Percentiles rank a stretch among this genome's conserved stretches.
Evolutionary conservation across 148 eudicot species (phyloP).

Genomic region (Silene conica): DNA sequence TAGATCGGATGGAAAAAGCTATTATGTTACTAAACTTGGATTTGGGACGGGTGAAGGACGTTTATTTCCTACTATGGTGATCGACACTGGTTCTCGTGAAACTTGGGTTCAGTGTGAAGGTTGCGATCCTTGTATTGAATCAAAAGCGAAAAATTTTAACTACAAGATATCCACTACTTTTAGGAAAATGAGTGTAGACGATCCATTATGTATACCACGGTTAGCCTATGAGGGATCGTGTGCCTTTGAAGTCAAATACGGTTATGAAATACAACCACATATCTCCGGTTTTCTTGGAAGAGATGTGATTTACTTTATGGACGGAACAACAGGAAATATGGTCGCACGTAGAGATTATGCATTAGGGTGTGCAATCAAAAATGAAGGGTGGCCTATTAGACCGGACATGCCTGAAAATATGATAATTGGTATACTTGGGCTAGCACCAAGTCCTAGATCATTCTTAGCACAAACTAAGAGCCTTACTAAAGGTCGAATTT

Average conservation of each 20-base stretch:
- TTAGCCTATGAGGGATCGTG: neutral
- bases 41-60: neutral
- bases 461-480: neutral
- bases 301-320: too few relatives aligned
- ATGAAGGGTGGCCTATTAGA: neutral
- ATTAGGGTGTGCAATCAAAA: slow-evolving; percentile 10
- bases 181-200: neutral
- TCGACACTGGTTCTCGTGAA: neutral
- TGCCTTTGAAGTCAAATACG: neutral
- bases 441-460: neutral
- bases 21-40: neutral
- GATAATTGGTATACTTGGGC: slow-evolving; percentile 8
- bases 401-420: neutral
- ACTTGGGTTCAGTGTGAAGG: slow-evolving; percentile 7
- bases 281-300: neutral
- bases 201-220: neutral
- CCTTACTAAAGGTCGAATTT: slow-evolving; percentile 1
- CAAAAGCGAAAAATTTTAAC: neutral
- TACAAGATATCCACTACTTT: neutral
- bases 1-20: neutral
- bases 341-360: neutral
- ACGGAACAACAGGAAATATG: neutral
- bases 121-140: slow-evolving; percentile 12
- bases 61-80: neutral
- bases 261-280: neutral